A percentile compares a stretch with the other conserved stretches of the same genome.
Conservation (phyloP, 2,329 filamentous ascomycete species). For the Sclerotiophoma versabilis region DNA sequence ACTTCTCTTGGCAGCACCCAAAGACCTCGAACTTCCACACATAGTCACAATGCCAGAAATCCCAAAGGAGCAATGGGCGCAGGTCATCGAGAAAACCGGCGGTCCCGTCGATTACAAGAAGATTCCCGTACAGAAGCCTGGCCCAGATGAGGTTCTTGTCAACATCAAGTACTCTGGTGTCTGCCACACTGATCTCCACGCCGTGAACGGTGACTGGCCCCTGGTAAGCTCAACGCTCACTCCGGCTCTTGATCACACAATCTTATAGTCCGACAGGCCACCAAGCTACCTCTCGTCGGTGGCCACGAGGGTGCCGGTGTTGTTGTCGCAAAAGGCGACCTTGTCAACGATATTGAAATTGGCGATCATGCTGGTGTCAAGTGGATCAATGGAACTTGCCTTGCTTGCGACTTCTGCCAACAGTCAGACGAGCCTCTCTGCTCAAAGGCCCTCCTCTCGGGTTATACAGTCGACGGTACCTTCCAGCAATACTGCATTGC, state of each 20-base stretch:
- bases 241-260: neutral
- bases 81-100: conserved; percentile 84
- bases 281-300: conserved; percentile 85
- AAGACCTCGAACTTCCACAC: conserved; percentile 1
- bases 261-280: conserved; percentile 48
- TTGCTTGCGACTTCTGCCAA: conserved; percentile 84
- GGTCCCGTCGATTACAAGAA: conserved; percentile 75
- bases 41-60: conserved; percentile 62
- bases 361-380: conserved; percentile 88
- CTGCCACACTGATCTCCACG: conserved; percentile 86
- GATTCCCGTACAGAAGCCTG: conserved; percentile 82
- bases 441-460: conserved; percentile 75
- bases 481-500: conserved; percentile 94
- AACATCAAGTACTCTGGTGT: conserved; percentile 91
- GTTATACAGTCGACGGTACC: conserved; percentile 89
- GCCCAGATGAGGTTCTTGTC: conserved; percentile 87
- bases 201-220: conserved; percentile 90
- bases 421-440: conserved; percentile 84
- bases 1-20: neutral
- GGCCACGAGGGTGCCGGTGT: conserved; percentile 81
- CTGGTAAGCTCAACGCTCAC: conserved; percentile 52
- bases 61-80: conserved; percentile 87
- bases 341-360: conserved; percentile 77
- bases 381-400: conserved; percentile 90
- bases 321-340: conserved; percentile 78